Conservation (phyloP, 108 stramenopile genomes). For the Skeletonema grethae region DNA sequence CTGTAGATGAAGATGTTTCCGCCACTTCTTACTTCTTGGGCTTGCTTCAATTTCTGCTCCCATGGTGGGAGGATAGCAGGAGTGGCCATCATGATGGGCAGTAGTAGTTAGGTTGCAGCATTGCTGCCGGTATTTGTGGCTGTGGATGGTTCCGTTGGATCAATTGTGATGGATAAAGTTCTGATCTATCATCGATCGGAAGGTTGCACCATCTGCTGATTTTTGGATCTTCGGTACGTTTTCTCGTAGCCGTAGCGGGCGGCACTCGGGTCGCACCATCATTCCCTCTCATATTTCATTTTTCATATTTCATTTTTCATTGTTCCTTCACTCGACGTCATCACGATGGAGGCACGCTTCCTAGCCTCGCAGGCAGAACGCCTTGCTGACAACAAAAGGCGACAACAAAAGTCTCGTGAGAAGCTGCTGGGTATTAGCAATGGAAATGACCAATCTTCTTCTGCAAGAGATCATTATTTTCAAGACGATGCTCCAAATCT, state of each 20-base stretch:
- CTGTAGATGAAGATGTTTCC: background rate
- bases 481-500: background rate
- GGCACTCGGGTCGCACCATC: too few species aligned
- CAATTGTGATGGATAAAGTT: too few species aligned
- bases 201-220: too few species aligned
- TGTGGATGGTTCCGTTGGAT: background rate
- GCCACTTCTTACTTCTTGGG: background rate
- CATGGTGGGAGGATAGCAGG: background rate
- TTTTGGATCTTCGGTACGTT: background rate
- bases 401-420: conserved; percentile 8
- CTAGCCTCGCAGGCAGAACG: conserved; percentile 33
- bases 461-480: background rate
- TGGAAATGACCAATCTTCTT: background rate
- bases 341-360: conserved; percentile 17
- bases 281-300: too few species aligned
- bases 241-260: background rate
- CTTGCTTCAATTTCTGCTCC: background rate
- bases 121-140: background rate
- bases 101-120: background rate
- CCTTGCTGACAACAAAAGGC: conserved; percentile 14
- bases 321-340: too few species aligned
- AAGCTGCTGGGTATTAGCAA: background rate
- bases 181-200: too few species aligned
- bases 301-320: too few species aligned
- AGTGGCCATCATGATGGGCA: background rate